A percentile compares a stretch with the other conserved stretches of the same genome.
Conservation (phyloP, 176 grass and related monocot genomes). For the Cymbopogon citratus region DNA sequence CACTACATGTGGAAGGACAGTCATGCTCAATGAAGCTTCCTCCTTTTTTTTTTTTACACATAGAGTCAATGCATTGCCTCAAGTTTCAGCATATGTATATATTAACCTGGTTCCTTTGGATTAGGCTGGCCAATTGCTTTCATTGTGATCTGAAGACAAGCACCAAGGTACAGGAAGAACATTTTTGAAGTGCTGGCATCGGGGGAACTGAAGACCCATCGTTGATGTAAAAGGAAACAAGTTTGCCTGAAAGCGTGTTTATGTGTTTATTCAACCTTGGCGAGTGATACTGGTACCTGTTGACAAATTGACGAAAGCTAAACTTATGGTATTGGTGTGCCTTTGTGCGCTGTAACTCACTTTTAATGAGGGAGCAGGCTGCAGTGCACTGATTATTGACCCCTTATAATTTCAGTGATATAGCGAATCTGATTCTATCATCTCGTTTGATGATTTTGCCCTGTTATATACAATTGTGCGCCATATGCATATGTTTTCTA, state of each 20-base stretch:
- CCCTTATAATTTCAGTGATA: background rate
- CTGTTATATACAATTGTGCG: background rate
- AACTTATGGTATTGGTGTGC: background rate
- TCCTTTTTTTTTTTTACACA: background rate
- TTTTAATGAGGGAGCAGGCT: too few relatives aligned
- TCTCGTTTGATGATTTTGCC: background rate
- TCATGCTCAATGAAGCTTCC: background rate
- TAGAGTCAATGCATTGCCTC: background rate
- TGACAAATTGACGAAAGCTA: background rate
- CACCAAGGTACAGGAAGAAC: background rate
- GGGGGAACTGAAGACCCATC: background rate
- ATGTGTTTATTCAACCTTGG: background rate
- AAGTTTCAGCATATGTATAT: background rate
- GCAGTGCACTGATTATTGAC: background rate
- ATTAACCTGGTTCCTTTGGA: background rate
- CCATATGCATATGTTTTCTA: background rate
- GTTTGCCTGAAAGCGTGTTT: background rate
- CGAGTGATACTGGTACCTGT: background rate
- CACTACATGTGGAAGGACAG: background rate
- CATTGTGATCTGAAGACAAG: background rate
- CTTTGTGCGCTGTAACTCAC: background rate
- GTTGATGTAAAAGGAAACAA: background rate
- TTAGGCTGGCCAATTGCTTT: conserved; percentile 13
- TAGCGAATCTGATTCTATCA: background rate
- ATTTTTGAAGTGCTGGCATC: background rate